A percentile compares a stretch with the other conserved stretches of the same genome.
Evolutionary conservation across 192 early-diverging fungal genomes (phyloP).

Genomic region (Entomortierella beljakovae): DNA sequence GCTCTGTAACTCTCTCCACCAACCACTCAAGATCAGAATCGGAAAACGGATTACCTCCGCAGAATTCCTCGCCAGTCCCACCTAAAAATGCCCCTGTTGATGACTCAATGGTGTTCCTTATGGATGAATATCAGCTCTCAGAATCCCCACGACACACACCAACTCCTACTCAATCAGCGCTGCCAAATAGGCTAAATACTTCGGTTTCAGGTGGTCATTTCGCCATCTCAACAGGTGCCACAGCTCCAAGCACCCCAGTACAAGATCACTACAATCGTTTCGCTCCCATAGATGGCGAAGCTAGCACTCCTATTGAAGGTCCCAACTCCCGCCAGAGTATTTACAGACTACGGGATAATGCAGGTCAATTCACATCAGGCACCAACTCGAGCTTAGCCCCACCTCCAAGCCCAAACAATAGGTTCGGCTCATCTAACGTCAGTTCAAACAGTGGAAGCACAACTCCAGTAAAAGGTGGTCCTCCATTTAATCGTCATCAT

Average conservation of each 20-base stretch:
- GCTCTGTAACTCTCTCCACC: constrained; percentile 31
- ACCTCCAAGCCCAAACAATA: constrained; percentile 3
- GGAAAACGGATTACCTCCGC: constrained; percentile 17
- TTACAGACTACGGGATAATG: background rate
- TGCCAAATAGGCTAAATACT: background rate
- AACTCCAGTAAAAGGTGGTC: background rate
- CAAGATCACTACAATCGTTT: constrained; percentile 11
- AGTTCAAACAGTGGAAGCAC: constrained; percentile 20
- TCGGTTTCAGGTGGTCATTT: background rate
- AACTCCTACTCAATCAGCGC: constrained; percentile 4
- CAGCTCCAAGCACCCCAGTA: constrained; percentile 20
- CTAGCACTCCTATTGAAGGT: constrained; percentile 14
- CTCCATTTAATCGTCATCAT: constrained; percentile 3
- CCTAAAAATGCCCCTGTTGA: constrained; percentile 18
- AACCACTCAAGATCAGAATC: constrained; percentile 49
- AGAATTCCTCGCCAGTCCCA: background rate
- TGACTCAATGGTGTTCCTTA: constrained; percentile 50
- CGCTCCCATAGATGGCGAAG: constrained; percentile 10
- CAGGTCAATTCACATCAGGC: background rate
- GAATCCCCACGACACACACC: constrained; percentile 22
- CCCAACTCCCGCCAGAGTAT: background rate
- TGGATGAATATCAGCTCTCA: constrained; percentile 41
- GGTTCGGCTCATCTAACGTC: constrained; percentile 20
- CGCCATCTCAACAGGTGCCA: background rate
- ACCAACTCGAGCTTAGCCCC: constrained; percentile 21